Evolutionary conservation across 345 rosid species (phyloP).

Genomic region (Camelina neglecta): DNA sequence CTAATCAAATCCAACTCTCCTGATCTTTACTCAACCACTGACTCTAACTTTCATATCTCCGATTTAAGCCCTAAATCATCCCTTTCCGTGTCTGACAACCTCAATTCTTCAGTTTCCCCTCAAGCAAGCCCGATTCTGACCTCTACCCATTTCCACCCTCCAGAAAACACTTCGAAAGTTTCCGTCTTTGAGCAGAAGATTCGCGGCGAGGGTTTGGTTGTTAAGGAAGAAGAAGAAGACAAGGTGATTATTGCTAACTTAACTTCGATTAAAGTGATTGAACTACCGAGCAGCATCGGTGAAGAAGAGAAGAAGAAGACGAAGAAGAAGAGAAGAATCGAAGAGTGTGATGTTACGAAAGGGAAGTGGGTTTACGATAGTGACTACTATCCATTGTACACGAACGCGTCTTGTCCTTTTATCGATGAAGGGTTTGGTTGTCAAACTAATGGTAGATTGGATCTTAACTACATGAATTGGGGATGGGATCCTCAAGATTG

Average conservation of each 20-base stretch:
- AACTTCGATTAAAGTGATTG: slow-evolving; percentile 41
- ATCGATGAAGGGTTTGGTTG: slow-evolving; percentile 95
- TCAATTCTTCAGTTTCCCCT: slow-evolving; percentile 39
- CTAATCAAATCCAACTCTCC: slow-evolving; percentile 59
- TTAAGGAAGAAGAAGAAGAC: slow-evolving; percentile 21
- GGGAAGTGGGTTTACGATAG: slow-evolving; percentile 90
- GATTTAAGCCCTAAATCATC: slow-evolving; percentile 27
- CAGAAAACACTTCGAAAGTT: slow-evolving; percentile 44
- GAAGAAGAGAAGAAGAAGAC: slow-evolving; percentile 37
- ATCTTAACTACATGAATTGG: slow-evolving; percentile 75
- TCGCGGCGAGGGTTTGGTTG: slow-evolving; percentile 31
- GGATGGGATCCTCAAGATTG: slow-evolving; percentile 86
- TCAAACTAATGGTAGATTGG: slow-evolving; percentile 75
- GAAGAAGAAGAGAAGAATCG: slow-evolving; percentile 37
- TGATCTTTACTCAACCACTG: slow-evolving; percentile 18
- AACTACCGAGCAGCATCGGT: slow-evolving; percentile 42
- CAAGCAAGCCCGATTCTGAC: slow-evolving; percentile 44
- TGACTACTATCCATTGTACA: slow-evolving; percentile 73
- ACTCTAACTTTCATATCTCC: slow-evolving; percentile 32
- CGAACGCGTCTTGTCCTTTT: slow-evolving; percentile 76
- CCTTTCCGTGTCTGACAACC: slow-evolving; percentile 10
- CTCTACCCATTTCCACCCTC: slow-evolving; percentile 42
- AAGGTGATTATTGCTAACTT: slow-evolving; percentile 22
- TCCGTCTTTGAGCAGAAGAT: slow-evolving; percentile 37
- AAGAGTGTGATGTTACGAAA: slow-evolving; percentile 64